Percentiles rank a stretch among this genome's conserved stretches.
These are phyloP conservation scores for Osmozyma mogii DNA, from an alignment of 805 yeast species.

Conservation along the genomic window DNA sequence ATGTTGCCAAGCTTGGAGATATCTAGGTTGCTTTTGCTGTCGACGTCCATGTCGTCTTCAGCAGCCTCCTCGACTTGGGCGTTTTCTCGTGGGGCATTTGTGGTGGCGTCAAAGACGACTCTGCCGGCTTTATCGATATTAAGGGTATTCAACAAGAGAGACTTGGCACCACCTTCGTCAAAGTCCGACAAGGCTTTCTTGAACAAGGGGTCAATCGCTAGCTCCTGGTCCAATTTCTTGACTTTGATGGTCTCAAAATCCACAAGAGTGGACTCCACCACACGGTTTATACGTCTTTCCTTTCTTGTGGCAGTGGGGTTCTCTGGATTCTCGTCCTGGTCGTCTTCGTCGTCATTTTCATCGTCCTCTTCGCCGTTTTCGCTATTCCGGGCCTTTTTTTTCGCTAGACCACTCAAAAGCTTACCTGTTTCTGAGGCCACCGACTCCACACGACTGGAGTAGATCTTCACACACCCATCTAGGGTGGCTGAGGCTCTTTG, in stretches of 20 bases:
- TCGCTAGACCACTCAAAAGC: conserved; percentile 66
- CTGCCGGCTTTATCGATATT: conserved; percentile 44
- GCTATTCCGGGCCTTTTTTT: conserved; percentile 10
- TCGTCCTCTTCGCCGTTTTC: conserved; percentile 18
- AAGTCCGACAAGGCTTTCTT: conserved; percentile 69
- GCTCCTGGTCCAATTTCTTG: conserved; percentile 55
- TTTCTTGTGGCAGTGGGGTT: conserved; percentile 13
- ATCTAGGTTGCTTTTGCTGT: conserved; percentile 7
- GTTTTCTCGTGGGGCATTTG: conserved; percentile 18
- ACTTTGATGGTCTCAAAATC: conserved; percentile 42
- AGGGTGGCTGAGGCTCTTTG: conserved; percentile 86
- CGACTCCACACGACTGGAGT: conserved; percentile 84
- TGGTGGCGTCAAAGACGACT: conserved; percentile 60
- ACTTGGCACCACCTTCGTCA: conserved; percentile 78
- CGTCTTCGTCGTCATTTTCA: conserved; percentile 17
- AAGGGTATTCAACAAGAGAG: conserved; percentile 56
- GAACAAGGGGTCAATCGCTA: conserved; percentile 66
- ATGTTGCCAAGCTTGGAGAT: conserved; percentile 13
- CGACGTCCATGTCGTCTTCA: conserved; percentile 10
- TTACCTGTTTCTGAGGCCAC: conserved; percentile 88
- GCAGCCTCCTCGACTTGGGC: conserved; percentile 6
- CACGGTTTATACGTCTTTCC: conserved; percentile 14
- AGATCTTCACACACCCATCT: conserved; percentile 92
- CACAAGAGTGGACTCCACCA: conserved; percentile 14
- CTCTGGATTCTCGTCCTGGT: conserved; percentile 17